phyloP scores from a whole-genome alignment of 2,329 filamentous ascomycete species.

The Teratosphaeria gauchensis region DNA sequence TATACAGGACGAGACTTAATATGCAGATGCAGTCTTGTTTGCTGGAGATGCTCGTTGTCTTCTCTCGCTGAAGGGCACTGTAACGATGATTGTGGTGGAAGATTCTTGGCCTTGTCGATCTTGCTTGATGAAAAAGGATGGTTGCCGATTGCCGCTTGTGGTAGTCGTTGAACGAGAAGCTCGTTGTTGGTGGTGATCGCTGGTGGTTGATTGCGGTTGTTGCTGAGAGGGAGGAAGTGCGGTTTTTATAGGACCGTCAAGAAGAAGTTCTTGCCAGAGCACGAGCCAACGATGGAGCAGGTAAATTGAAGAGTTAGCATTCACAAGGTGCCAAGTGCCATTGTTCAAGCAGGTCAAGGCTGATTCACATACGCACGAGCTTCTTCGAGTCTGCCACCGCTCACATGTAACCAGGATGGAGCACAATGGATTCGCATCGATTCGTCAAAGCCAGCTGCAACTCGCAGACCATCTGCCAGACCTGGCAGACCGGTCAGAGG shows the following conservation, averaged over 20 bases:
- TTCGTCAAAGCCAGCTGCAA: too few species aligned
- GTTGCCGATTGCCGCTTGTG: not conserved
- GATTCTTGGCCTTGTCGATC: not conserved
- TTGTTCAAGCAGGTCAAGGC: not conserved
- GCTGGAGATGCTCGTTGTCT: not conserved
- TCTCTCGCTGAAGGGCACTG: not conserved
- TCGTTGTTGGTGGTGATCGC: not conserved
- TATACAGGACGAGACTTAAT: not conserved
- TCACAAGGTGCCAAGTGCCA: not conserved
- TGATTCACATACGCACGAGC: not conserved
- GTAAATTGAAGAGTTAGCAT: not conserved
- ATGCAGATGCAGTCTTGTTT: not conserved
- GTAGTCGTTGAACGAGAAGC: not conserved
- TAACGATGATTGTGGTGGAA: not conserved
- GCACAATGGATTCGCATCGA: not conserved
- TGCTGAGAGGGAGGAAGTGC: not conserved
- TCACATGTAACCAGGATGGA: not conserved
- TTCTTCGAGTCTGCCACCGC: not conserved
- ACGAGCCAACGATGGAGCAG: not conserved
- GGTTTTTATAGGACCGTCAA: not conserved
- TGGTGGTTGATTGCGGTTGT: not conserved
- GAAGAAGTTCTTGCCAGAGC: not conserved
- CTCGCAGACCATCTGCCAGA: too few species aligned
- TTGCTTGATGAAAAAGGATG: not conserved
- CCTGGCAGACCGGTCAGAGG: too few species aligned